Base-by-base conservation (phyloP, 352 stramenopile genomes). In the Lagenidium giganteum region DNA sequence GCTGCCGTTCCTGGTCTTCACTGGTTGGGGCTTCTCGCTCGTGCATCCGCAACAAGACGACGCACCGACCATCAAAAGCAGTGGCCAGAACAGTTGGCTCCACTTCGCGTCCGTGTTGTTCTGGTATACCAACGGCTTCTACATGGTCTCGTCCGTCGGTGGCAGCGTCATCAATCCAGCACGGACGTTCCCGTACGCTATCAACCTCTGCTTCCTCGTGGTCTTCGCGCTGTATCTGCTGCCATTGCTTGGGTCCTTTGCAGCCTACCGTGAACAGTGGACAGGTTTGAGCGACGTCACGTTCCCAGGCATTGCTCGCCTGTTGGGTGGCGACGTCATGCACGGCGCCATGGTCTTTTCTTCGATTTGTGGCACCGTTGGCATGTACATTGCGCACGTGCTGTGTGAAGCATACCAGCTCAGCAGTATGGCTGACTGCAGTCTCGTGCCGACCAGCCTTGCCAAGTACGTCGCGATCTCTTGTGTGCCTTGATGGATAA, bases 391-490 rank as follows among this genome's bases (percentile, higher is more conserved):
- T 49, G 68, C 79, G 11, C 87, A 95, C 52, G 87, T 97, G 60
- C 90, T 70, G n/a, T 67, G 68, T n/a, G 82, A 96, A 61, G 62
- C 86, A 14, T 95, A 81, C 47, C 76, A 94, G 61, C 35, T 97
- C 13, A 62, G 48, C 12, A 52, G 57, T 32, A 73, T 80, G 64
- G 66, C 83, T 8, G 70, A 93, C 34, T 64, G 74, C 23, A 74
- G 83, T 13, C 70, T 92, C 24, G 37, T 95, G 16, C 85, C 84
- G 0, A 65, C 65, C 23, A 51, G 79, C 11, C 82, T 96, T 31
- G 67, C 81, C n/a, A n/a, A n/a, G n/a, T n/a, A n/a, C n/a, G n/a
- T n/a, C n/a, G n/a, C n/a, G n/a, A n/a, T n/a, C n/a, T n/a, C n/a
- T n/a, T n/a, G n/a, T n/a, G n/a, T n/a, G n/a, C n/a, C n/a, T n/a